Evolutionary conservation across 371 early-diverging fungal species (phyloP), one percentile per base, ranked within the genome.

Genomic region (Gilbertella persicaria): DNA sequence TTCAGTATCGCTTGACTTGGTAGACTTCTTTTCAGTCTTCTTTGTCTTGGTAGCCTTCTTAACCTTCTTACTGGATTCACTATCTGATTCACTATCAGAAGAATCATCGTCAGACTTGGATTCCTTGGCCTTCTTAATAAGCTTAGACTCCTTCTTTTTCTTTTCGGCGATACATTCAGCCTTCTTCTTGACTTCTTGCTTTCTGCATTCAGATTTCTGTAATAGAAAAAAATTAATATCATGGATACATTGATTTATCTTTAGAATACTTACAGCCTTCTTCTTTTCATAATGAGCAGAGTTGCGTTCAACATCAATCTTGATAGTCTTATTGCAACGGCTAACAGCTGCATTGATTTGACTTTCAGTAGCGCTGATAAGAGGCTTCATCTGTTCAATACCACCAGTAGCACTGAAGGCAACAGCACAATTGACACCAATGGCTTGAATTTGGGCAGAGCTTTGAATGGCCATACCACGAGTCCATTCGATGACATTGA

Each of bases 401-500:
- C 59, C 63, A 19, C 60, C 60, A 17, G 60, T 59, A 17, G 51
- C 44, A n/a, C 55, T 63, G 25, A 51, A 55, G 10, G 67, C 30
- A 14, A 48, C 60, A 29, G 56, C 60, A 17, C 53, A 58, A 7
- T 67, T 58, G 45, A 63, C 29, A 42, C 63, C 67, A 28, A 62
- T 48, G 12, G 53, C 30, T 49, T 63, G 59, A 7, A 67, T 47
- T 45, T 62, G 63, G 26, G 39, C 40, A 20, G 67, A 46, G 17
- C 60, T 52, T 37, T 67, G 67, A 16, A 67, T 35, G 26, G 59
- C 37, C 60, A 67, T 53, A 55, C 63, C 62, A 44, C 55, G 51
- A 29, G 67, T 58, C 67, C 67, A 67, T 48, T 63, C 55, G 35
- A 67, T 58, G 13, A 55, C 35, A 13, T 45, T 45, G n/a, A 55